These are phyloP conservation scores for Termitomyces sp. DNA, from an alignment of 768 basidiomycete genomes.

Conservation along the genomic window DNA sequence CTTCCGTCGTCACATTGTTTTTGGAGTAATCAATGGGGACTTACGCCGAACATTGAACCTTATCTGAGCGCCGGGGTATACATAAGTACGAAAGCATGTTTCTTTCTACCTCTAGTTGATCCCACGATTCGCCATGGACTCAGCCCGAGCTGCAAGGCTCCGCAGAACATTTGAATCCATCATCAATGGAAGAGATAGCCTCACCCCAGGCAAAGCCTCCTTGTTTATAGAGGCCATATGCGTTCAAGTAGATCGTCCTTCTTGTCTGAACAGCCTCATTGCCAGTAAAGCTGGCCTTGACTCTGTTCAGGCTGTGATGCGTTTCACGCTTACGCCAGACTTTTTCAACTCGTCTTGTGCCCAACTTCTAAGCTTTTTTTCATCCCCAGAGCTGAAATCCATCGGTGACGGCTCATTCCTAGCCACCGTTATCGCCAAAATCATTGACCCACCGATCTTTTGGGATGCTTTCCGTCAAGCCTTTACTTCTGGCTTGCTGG, in stretches of 20 bases:
- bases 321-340: slow-evolving; percentile 24
- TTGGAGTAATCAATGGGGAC: too few relatives aligned
- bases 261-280: slow-evolving; percentile 34
- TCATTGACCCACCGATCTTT: neutral
- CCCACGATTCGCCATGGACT: neutral
- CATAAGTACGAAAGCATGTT: neutral
- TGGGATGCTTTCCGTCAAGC: neutral
- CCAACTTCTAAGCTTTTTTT: neutral
- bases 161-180: neutral
- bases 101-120: neutral
- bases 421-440: neutral
- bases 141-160: neutral
- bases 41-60: neutral
- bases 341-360: slow-evolving; percentile 27
- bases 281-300: slow-evolving; percentile 27
- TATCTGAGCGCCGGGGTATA: neutral
- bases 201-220: neutral
- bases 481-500: neutral
- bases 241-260: slow-evolving; percentile 30
- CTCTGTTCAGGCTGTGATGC: slow-evolving; percentile 35
- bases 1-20: neutral
- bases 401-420: neutral
- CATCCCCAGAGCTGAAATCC: neutral
- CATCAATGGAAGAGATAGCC: neutral
- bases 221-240: slow-evolving; percentile 9